A percentile compares a stretch with the other conserved stretches of the same genome.
These are phyloP conservation scores for Saccharum spontaneum DNA, from an alignment of 176 grass and related monocot genomes.

Conservation along the genomic window DNA sequence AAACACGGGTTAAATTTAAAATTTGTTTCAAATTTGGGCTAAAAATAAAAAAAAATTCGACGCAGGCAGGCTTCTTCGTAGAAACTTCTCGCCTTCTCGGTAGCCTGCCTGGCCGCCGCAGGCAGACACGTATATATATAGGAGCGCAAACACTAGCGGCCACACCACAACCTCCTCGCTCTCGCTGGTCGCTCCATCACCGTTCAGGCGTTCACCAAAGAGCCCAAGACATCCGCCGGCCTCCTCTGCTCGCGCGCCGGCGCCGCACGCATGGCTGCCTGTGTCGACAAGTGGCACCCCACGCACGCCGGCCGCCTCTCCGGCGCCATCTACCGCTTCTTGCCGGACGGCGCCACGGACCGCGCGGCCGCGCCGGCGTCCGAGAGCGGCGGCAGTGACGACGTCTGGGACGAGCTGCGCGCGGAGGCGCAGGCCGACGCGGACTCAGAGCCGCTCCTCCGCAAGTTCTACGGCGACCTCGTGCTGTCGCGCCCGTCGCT, in stretches of 20 bases:
- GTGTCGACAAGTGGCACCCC: conserved; percentile 65
- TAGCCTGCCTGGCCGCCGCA: not conserved
- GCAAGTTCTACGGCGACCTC: conserved; percentile 58
- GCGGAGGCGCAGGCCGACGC: conserved; percentile 68
- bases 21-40: too few species aligned
- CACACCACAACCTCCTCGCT: not conserved
- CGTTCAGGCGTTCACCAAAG: not conserved
- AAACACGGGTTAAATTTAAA: too few species aligned
- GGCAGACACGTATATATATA: conserved; percentile 50
- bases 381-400: not conserved
- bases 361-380: not conserved
- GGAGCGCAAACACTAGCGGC: conserved; percentile 4
- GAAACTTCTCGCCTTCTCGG: conserved; percentile 40
- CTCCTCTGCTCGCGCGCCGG: not conserved
- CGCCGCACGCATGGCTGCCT: conserved; percentile 54
- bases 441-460: conserved; percentile 60
- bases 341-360: not conserved
- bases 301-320: conserved; percentile 28
- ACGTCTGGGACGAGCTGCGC: conserved; percentile 57
- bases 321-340: not conserved
- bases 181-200: not conserved
- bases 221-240: not conserved
- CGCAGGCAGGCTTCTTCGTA: too few species aligned
- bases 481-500: conserved; percentile 59
- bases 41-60: too few species aligned